Evolutionary conservation across 2,329 filamentous ascomycete species (phyloP).

Genomic region (Fusarium sarcochroum): DNA sequence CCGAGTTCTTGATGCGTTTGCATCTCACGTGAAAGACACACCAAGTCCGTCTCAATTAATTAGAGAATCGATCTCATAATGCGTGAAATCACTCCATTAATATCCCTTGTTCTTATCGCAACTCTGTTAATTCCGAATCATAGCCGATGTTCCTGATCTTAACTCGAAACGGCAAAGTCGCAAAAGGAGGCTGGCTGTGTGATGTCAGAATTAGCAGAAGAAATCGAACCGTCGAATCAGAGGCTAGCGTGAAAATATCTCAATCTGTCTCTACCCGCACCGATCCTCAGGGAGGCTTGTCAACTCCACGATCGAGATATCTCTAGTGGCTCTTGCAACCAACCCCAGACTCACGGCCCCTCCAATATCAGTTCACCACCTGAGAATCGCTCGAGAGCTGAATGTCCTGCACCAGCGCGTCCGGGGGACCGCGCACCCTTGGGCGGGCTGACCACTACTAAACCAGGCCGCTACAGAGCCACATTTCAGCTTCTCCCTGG

Average conservation of each 20-base stretch:
- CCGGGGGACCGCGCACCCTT: conserved; percentile 12
- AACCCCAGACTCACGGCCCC: neutral
- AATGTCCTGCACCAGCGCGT: neutral
- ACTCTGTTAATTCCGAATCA: conserved; percentile 1
- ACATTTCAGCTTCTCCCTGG: neutral
- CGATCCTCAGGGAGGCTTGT: conserved; percentile 24
- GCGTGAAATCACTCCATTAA: too few relatives aligned
- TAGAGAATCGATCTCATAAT: too few relatives aligned
- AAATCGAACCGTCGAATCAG: neutral
- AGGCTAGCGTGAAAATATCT: conserved; percentile 4
- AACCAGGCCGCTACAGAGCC: neutral
- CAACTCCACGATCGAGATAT: conserved; percentile 31
- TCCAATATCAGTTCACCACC: neutral
- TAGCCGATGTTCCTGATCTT: conserved; percentile 3
- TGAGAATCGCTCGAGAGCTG: neutral
- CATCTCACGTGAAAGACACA: too few relatives aligned
- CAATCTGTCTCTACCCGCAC: conserved; percentile 9
- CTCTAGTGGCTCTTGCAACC: conserved; percentile 12
- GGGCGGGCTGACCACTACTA: neutral
- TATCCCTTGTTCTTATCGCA: neutral
- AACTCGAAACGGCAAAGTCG: conserved; percentile 4
- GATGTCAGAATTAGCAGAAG: conserved; percentile 1
- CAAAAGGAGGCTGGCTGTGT: neutral
- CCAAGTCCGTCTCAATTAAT: neutral
- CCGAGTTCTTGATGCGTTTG: too few relatives aligned